Base-by-base conservation (phyloP, 306 rosid genomes). In the Clitoria ternatea region DNA sequence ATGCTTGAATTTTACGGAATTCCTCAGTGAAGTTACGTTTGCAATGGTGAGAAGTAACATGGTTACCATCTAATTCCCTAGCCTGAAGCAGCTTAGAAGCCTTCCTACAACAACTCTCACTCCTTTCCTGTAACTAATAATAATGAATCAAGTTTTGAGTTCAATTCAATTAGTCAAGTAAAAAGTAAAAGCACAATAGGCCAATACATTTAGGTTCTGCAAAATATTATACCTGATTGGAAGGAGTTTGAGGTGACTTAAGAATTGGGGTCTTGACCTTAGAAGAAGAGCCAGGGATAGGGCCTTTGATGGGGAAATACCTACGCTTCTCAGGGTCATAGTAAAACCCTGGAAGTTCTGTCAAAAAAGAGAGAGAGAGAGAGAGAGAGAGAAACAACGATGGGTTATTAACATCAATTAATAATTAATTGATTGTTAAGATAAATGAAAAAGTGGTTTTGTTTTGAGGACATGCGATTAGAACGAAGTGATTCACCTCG, bases 341-440 rank as follows among this genome's bases (percentile, higher is more conserved):
- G 47, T 93, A 93, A 73, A 83, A 93, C 70, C 97, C 97, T 4
- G 96, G 98, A 77, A 90, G 84, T 62, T 88, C 96, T 93, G 89
- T 12, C 3, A 0, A 45, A 68, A 70, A 60, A 40, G 12, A n/a
- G n/a, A n/a, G n/a, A n/a, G n/a, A n/a, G n/a, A n/a, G n/a, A n/a
- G n/a, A n/a, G n/a, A n/a, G n/a, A n/a, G n/a, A n/a, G n/a, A 15
- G 5, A 42, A 7, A 4, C 9, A 36, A 1, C 2, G 26, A 44
- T 15, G 44, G 4, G 20, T 1, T 8, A 26, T 61, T 54, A 17
- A 2, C 42, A 12, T 50, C 1, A 30, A 50, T 66, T 13, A 42
- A 0, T 9, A 9, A 19, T 29, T 22, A 10, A 45, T 4, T 19
- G 7, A n/a, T 61, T 47, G 33, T 26, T 47, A 52, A 9, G 1